Evolutionary conservation across 805 yeast genomes (phyloP), one percentile per base, ranked within the genome.

Genomic region (Lipomyces japonicus): DNA sequence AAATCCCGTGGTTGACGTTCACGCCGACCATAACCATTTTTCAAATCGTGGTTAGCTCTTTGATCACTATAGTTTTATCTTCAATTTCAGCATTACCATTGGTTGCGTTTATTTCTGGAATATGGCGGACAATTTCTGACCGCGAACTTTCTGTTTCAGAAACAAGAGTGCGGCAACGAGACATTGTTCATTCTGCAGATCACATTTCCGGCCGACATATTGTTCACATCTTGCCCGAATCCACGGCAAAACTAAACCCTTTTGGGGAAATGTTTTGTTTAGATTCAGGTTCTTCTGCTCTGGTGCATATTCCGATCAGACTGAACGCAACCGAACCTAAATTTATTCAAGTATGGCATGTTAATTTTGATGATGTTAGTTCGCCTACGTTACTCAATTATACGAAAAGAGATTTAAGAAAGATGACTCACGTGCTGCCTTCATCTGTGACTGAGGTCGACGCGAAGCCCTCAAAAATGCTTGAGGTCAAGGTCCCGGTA

Each of bases 171-270:
- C 57, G 63, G 39, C 45, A 61, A 9, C 47, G 65, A 37, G 64
- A 68, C 16, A 61, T 67, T 35, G 64, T 67, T 10, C 70, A 70
- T 42, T 64, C 68, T 19, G 60, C 78, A 6, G 44, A 55, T 2
- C 95, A 89, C 65, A 84, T 90, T 65, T 84, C 79, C 61, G 98
- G 98, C 39, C 81, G 80, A 38, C 86, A 86, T 62, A 85, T 90
- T 0, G 83, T 93, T 54, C 85, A 90, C 62, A 85, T 86, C 54
- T 71, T 93, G 31, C 97, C 98, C 0, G 97, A 91, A 67, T 84
- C 95, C 39, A 83, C 95, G 0, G 96, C 95, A 3, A 73, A 75
- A 61, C 69, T 93, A 60, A 88, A 90, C 57, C 96, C 96, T 2
- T 77, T 80, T 59, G 78, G 74, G 43, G 80, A 77, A 25, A 73